Evolutionary conservation across 1,284 basidiomycete species (phyloP), one percentile per base, ranked within the genome.

Genomic region (Sanghuangporus sanghuang): DNA sequence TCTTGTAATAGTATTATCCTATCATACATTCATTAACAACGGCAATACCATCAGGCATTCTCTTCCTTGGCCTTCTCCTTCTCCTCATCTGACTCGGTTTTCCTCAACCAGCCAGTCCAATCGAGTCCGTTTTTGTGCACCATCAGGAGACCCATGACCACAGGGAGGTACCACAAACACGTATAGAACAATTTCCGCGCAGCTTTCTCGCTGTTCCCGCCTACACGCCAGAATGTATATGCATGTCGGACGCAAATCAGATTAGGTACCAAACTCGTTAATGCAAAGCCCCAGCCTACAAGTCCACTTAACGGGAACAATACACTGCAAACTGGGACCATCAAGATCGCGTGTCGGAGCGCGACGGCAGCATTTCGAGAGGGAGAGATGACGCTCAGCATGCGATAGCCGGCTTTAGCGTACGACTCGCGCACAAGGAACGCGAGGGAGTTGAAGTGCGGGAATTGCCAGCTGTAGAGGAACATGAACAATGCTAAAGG

Each of bases 381-480:
- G 0, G 96, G 94, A 50, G 88, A 81, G 53, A 93, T 78, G 62
- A 95, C 91, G 27, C 89, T 86, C 42, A 98, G 86, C 97, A 99
- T 99, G 48, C 85, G 84, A 73, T 97, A 99, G 16, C 96, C 96
- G 5, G 92, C 94, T 70, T 94, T 86, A 0, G 96, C 94, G 76
- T 99, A 99, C 39, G 92, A 91, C 16, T 85, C 86, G 32, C 95
- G 85, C 12, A 97, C 85, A 57, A 95, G 81, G 75, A 98, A 86
- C 2, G 95, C 88, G n/a, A 99, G 81, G 1, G 94, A 79, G 76
- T 97, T 98, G 79, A 99, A 99, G 75, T 99, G 97, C 18, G 97
- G 96, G 75, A 99, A 99, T 73, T 99, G 97, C 97, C 97, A 99
- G 64, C 91, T 92, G 77, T 90, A 99, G 12, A 98, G 84, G 58